phyloP scores from a whole-genome alignment of 192 early-diverging fungal species.

The Coemansia sp. region DNA sequence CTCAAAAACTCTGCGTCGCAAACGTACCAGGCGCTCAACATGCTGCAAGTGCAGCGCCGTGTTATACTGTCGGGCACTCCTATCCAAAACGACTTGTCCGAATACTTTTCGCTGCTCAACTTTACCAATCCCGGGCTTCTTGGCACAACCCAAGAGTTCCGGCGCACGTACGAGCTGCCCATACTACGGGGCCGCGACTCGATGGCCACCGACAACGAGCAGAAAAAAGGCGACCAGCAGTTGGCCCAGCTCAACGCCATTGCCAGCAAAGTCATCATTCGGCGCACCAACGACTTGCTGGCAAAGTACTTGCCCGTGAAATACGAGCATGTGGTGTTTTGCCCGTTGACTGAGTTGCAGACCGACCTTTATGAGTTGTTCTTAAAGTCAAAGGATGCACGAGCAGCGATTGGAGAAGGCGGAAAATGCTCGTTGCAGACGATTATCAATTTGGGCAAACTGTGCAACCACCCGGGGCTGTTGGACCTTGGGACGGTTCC shows the following conservation, averaged over 20 bases:
- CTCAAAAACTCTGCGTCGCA: constrained; percentile 87
- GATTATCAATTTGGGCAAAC: constrained; percentile 90
- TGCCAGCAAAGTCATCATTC: constrained; percentile 95
- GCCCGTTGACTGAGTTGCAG: constrained; percentile 76
- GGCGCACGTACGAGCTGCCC: constrained; percentile 89
- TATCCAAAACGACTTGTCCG: constrained; percentile 85
- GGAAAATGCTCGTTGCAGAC: constrained; percentile 85
- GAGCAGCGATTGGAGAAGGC: constrained; percentile 59
- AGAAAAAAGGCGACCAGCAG: constrained; percentile 76
- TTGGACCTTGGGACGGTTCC: constrained; percentile 66
- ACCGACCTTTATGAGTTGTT: constrained; percentile 80
- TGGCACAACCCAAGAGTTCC: constrained; percentile 84
- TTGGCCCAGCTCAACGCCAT: constrained; percentile 80
- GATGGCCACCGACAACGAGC: constrained; percentile 78
- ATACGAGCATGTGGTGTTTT: constrained; percentile 99
- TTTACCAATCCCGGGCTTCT: constrained; percentile 94
- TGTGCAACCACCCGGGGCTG: constrained; percentile 96
- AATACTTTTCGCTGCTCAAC: constrained; percentile 93
- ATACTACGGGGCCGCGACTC: constrained; percentile 93
- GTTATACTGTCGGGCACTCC: constrained; percentile 98
- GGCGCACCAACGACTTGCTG: constrained; percentile 92
- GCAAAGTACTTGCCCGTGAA: constrained; percentile 97
- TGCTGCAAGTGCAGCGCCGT: constrained; percentile 82
- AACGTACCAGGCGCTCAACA: constrained; percentile 79
- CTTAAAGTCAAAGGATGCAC: constrained; percentile 65